Evolutionary conservation across 2,329 filamentous ascomycete species (phyloP), one percentile per base, ranked within the genome.

Genomic region (Didymosphaeria variabile): DNA sequence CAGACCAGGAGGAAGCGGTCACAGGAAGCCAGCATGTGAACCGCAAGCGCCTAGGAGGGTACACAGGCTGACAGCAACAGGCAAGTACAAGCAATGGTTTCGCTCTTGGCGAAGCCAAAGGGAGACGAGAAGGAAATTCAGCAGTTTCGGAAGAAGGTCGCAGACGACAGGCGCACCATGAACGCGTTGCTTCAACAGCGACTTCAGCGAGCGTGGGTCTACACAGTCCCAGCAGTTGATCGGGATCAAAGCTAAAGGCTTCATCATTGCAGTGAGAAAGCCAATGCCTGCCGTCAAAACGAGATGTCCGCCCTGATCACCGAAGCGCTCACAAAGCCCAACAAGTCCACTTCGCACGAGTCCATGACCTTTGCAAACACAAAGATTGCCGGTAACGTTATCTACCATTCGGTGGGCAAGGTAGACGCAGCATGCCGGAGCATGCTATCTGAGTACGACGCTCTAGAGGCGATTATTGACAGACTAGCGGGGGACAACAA

Each of bases 11-110:
- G 10, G 57, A 44, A 19, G 45, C 44, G 12, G 60, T 49, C 5
- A 70, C 68, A 2, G 67, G 72, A 36, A 76, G 67, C 63, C 73
- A 73, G 73, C 75, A 55, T 46, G 72, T 61, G 12, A 26, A 47
- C 5, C 12, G 31, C 21, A 8, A 6, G 12, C 10, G 38, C 9
- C 17, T 34, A 29, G 15, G 13, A 9, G 23, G 15, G 15, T 15
- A 1, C 19, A 49, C 34, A 1, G 1, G 21, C 63, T 68, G 40
- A 71, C 23, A 38, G 2, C 2, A 15, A 29, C 23, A 75, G 73
- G 55, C 63, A 71, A 32, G 60, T 74, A n/a, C 57, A 69, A 8
- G 66, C 64, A 4, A 26, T 72, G 31, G 46, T 52, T 5, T 60
- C 61, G 13, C 55, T 71, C 4, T 55, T 75, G 26, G 66, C 67